Evolutionary conservation across 208 protist species (phyloP).

Genomic region (Acanthamoeba royreba): DNA sequence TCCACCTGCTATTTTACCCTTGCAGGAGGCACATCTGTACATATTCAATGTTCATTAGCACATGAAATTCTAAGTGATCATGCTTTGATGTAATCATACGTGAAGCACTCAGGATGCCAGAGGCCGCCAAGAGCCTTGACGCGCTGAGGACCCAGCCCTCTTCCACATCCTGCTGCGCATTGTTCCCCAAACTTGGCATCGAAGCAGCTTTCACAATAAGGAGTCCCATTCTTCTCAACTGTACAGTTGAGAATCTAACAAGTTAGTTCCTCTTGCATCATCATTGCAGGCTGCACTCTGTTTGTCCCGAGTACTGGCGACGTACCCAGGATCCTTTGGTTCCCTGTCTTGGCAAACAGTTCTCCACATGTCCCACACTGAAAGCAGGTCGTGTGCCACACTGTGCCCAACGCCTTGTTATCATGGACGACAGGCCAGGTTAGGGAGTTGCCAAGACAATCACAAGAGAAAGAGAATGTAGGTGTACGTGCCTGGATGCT

Average conservation of each 20-base stretch:
- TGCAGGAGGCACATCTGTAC: no score
- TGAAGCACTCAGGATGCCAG: neutral
- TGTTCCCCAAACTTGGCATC: neutral
- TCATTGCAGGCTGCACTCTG: neutral
- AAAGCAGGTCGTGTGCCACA: neutral
- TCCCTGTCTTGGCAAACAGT: neutral
- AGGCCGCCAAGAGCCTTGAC: conserved; percentile 1
- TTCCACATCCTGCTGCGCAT: neutral
- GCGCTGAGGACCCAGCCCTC: neutral
- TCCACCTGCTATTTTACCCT: no score
- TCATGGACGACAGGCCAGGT: neutral
- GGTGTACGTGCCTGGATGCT: neutral
- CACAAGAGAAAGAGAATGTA: neutral
- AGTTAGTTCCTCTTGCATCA: neutral
- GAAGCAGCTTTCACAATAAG: neutral
- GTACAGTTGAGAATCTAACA: no score
- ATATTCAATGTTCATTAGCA: no score
- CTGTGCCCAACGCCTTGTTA: neutral
- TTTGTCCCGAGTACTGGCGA: neutral
- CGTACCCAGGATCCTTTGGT: neutral
- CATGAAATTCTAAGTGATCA: no score
- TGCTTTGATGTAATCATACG: no score
- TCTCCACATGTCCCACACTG: neutral
- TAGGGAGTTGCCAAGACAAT: neutral
- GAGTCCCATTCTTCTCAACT: neutral